phyloP scores from a whole-genome alignment of 139 green algal genomes.

The Protoeuglena noctilucae region DNA sequence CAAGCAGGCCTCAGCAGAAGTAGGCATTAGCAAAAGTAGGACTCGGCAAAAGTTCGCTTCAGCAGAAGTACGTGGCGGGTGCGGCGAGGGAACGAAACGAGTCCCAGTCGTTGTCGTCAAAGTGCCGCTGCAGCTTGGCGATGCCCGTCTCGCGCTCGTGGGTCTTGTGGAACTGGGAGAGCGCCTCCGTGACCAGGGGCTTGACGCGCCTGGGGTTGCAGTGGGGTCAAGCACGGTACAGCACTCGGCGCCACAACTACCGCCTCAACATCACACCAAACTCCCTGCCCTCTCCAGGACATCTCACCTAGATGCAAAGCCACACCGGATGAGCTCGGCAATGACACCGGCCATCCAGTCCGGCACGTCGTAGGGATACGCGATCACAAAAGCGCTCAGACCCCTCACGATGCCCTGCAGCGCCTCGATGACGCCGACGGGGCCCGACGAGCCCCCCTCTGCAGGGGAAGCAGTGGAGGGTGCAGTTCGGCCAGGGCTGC shows the following conservation, averaged over 20 bases:
- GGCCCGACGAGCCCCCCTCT: conserved; percentile 13
- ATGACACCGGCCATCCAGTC: conserved; percentile 61
- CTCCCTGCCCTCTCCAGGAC: no score
- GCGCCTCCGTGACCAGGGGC: neutral
- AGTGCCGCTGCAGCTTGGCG: neutral
- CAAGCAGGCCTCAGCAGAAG: no score
- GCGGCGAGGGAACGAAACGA: neutral
- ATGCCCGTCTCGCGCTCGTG: neutral
- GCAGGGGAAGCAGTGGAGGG: conserved; percentile 17
- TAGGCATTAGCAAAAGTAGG: no score
- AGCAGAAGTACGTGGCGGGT: neutral
- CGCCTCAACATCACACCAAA: no score
- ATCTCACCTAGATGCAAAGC: no score
- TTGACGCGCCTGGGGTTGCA: neutral
- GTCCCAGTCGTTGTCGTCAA: neutral
- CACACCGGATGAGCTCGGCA: conserved; percentile 31
- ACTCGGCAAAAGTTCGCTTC: no score
- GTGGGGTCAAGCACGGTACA: no score
- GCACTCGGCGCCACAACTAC: no score
- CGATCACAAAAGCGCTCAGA: conserved; percentile 61
- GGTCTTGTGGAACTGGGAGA: neutral
- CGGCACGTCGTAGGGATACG: conserved; percentile 65
- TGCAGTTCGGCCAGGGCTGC: no score
- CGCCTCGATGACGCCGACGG: neutral
- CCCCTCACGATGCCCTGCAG: conserved; percentile 36